Evolutionary conservation across 805 yeast genomes (phyloP).

Genomic region (Jamesozyma piceae): DNA sequence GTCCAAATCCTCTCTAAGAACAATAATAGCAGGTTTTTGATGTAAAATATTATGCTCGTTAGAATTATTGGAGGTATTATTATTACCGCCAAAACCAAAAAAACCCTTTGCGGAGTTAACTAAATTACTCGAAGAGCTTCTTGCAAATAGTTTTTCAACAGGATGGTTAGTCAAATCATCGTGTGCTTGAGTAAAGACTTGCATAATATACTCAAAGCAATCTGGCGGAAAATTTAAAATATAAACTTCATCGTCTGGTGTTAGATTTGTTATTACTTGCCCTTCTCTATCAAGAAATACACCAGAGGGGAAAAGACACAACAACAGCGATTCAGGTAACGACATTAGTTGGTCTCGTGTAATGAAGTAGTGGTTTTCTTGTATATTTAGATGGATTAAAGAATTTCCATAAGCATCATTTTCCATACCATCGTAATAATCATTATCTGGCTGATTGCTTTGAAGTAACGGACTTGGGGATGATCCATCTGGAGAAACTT

Average conservation of each 20-base stretch:
- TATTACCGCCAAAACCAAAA: conserved; percentile 15
- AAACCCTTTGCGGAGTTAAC: conserved; percentile 23
- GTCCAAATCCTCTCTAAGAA: conserved; percentile 87
- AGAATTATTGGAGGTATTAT: conserved; percentile 14
- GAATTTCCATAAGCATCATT: conserved; percentile 41
- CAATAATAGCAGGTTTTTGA: conserved; percentile 83
- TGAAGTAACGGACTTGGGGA: conserved; percentile 3
- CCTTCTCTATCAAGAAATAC: conserved; percentile 73
- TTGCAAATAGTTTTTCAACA: conserved; percentile 32
- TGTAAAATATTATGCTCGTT: conserved; percentile 59
- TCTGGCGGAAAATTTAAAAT: conserved; percentile 74
- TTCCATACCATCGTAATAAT: conserved; percentile 6
- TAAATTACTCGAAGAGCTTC: conserved; percentile 14
- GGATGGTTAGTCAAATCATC: conserved; percentile 40
- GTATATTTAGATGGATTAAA: conserved; percentile 63
- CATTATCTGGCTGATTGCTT: not conserved
- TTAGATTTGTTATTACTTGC: conserved; percentile 64
- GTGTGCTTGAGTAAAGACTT: conserved; percentile 61
- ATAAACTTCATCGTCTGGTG: conserved; percentile 70
- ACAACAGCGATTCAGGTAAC: conserved; percentile 79
- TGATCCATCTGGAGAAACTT: conserved; percentile 43
- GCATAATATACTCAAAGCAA: conserved; percentile 77
- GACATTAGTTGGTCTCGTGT: conserved; percentile 85
- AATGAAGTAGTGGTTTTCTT: conserved; percentile 66
- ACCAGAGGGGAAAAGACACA: conserved; percentile 85